Conservation (phyloP, 1,139 yeast species). For the Magnusiomyces tetraspermus region DNA sequence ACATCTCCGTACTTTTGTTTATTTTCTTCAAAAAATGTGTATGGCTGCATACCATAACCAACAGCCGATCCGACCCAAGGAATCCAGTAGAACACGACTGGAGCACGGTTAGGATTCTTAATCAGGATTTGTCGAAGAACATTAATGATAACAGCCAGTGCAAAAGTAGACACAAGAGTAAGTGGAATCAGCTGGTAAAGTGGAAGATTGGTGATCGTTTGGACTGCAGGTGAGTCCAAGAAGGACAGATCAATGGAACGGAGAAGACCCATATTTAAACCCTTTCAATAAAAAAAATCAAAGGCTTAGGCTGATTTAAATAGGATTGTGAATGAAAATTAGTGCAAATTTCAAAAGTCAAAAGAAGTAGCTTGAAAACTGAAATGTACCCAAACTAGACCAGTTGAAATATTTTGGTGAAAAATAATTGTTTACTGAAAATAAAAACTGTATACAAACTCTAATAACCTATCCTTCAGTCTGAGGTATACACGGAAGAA, state of each 20-base stretch:
- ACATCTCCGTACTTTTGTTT: constrained; percentile 83
- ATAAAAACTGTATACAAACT: too few relatives aligned
- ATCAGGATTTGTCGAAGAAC: constrained; percentile 61
- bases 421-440: too few relatives aligned
- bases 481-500: too few relatives aligned
- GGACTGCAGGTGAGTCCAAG: neutral
- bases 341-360: too few relatives aligned
- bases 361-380: too few relatives aligned
- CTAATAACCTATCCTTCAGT: too few relatives aligned
- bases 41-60: constrained; percentile 84
- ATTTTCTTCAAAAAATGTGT: constrained; percentile 72
- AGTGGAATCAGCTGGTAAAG: constrained; percentile 24
- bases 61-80: constrained; percentile 96
- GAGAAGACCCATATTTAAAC: constrained; percentile 15
- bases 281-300: too few relatives aligned
- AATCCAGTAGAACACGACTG: constrained; percentile 82
- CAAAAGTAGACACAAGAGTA: constrained; percentile 21
- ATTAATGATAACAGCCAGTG: constrained; percentile 43
- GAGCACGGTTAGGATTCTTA: constrained; percentile 52
- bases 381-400: too few relatives aligned
- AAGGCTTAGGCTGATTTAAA: too few relatives aligned
- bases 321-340: too few relatives aligned
- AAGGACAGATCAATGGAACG: constrained; percentile 11
- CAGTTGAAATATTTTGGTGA: too few relatives aligned
- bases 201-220: constrained; percentile 18